Evolutionary conservation across 177 flowering plant species (phyloP).

Genomic region (Vitis hybrid): DNA sequence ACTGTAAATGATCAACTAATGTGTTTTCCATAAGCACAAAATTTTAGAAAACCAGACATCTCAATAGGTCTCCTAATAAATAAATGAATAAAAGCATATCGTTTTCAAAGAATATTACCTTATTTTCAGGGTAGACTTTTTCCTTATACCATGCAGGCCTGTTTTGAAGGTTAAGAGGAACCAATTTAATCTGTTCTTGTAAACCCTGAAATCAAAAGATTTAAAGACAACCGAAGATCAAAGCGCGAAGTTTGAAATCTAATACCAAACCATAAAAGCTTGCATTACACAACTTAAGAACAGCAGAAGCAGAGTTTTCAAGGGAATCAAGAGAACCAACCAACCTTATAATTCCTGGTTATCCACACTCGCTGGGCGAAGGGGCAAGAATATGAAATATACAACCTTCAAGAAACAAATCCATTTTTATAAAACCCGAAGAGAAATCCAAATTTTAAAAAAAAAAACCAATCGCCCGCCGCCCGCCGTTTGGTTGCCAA

Average conservation of each 20-base stretch:
- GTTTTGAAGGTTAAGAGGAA: conserved; percentile 49
- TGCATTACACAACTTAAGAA: too few relatives aligned
- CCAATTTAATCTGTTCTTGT: conserved; percentile 58
- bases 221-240: too few relatives aligned
- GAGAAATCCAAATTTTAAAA: background rate
- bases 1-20: too few relatives aligned
- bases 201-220: conserved; percentile 37
- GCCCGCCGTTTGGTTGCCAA: too few relatives aligned
- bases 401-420: conserved; percentile 51
- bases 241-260: too few relatives aligned
- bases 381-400: conserved; percentile 60
- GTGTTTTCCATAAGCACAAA: too few relatives aligned
- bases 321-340: background rate
- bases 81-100: background rate
- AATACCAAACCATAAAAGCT: too few relatives aligned
- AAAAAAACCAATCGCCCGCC: background rate
- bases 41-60: background rate
- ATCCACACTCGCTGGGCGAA: conserved; percentile 90
- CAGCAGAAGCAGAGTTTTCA: too few relatives aligned
- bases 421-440: background rate
- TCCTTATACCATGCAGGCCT: conserved; percentile 79
- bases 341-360: conserved; percentile 75
- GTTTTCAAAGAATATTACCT: conserved; percentile 32
- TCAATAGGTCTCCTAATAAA: background rate
- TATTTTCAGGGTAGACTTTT: conserved; percentile 58